Base-by-base conservation (phyloP, 2,329 filamentous ascomycete species). In the Ophiostoma ulmi region DNA sequence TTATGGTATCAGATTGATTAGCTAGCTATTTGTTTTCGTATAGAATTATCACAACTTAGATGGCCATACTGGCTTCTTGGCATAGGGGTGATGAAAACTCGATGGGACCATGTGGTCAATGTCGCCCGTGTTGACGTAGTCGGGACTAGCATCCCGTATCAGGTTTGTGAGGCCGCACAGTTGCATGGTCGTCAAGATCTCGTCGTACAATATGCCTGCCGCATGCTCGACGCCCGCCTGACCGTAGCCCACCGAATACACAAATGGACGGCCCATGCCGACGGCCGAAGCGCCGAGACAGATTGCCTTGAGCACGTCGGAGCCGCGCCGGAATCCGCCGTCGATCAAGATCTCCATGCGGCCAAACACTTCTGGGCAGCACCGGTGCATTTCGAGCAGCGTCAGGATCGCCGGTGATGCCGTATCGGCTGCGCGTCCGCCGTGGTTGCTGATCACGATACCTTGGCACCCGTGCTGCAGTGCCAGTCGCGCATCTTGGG, bases 361-460 rank as follows among this genome's bases (percentile, higher is more conserved):
- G 68, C 77, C 76, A 73, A 82, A 78, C 13, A 80, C 77, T 69
- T 82, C 77, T n/a, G 81, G 80, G 52, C 79, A 79, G 71, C 78
- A 75, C 66, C 75, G 77, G 71, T 78, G 77, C 52, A 82, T 78
- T 76, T 82, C 80, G 3, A 81, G 78, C 68, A 81, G 76, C 1
- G 78, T 78, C 58, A 81, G 75, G 11, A 81, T 75, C 10, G 80
- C 76, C 0, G 80, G 80, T 73, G 76, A 79, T 71, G 73, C 84
- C 77, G 77, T 83, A 61, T 88, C 86, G 1, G 86, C 78, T 1
- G 85, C 84, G 38, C 86, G 79, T 3, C 86, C 86, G 22, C 86
- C 86, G 70, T 88, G 86, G 72, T 88, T 88, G 72, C 83, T 86
- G 44, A 88, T 73, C 71, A 87, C 76, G 66, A 88, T 84, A 0